Evolutionary conservation across 495 filamentous ascomycete genomes (phyloP), one percentile per base, ranked within the genome.

Genomic region (Tetracladium marchalianum): DNA sequence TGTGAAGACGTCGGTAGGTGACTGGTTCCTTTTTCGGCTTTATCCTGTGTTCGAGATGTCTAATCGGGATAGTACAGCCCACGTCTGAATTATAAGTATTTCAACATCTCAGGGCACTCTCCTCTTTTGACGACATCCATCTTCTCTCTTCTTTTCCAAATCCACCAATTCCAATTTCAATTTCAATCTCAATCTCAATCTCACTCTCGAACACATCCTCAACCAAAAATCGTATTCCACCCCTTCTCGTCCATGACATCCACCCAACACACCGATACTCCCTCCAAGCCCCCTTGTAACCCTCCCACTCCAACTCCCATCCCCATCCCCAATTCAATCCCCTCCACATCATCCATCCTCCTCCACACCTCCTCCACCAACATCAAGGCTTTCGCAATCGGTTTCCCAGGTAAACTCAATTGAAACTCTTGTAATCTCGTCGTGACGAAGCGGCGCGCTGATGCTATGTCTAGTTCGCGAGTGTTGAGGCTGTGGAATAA

Each of bases 221-320:
- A 75, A 1, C 74, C 75, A 71, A 78, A 77, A 1, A 73, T 73
- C 7, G 75, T 77, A 55, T 74, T 66, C 72, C 73, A 77, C 12
- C 70, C 69, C 36, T 70, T 73, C 52, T 76, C 70, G 47, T 74
- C 66, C 71, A 76, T 73, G 16, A 78, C 66, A 60, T 78, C 73
- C 50, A 78, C 67, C 75, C 75, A 78, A 54, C 69, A 56, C 8
- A 49, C 46, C 7, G 22, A 7, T n/a, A n/a, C n/a, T n/a, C n/a
- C n/a, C n/a, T n/a, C n/a, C n/a, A n/a, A n/a, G n/a, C n/a, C n/a
- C 3, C 22, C 22, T 7, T 27, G 22, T 7, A 27, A 27, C 7
- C 22, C 22, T 66, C 72, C 73, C 76, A n/a, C 69, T 68, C 36
- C 70, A 72, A 51, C 76, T 69, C 47, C 73, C 66, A 70, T 75